Evolutionary conservation across 2,329 filamentous ascomycete species (phyloP), one percentile per base, ranked within the genome.

Genomic region (Nemania sp.): DNA sequence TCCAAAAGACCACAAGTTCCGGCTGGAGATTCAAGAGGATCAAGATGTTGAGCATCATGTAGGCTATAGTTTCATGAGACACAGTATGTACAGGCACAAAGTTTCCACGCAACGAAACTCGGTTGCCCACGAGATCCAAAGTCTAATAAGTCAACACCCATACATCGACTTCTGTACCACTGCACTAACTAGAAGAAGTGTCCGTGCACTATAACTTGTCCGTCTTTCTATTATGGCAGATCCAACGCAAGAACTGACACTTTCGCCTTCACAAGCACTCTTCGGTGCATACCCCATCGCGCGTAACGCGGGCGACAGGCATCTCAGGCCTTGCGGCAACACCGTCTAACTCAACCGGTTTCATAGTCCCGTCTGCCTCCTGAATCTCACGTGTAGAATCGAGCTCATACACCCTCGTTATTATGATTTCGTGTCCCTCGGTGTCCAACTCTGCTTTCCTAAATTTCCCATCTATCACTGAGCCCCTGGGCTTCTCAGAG

Each of bases 291-390:
- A 39, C 18, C 25, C 20, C 18, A 32, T 42, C 21, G 12, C 5
- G 3, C 42, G 15, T 5, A 12, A 32, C 11, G 34, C 34, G 15
- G 11, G 18, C 17, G 5, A 17, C 32, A 32, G 20, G 20, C 13
- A 32, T 3, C 12, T 17, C 20, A 18, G 12, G 11, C 17, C 15
- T 39, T 4, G 2, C 5, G 10, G 13, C 11, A 11, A 12, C 18
- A n/a, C 17, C 25, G 46, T 49, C 56, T 21, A 59, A 17, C 46
- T 62, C 55, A 17, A 17, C 42, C n/a, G 54, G 50, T 15, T 57
- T 57, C 52, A 45, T 48, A 11, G 9, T 4, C 2, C 52, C 48
- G 11, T 49, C 57, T 25, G 35, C 51, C 52, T 62, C 56, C 10
- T 43, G 52, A 7, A 35, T 11, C 29, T 60, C 51, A 10, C 48